A percentile compares a stretch with the other conserved stretches of the same genome.
Evolutionary conservation across 2,329 filamentous ascomycete species (phyloP).

Genomic region (Fusarium anguioides): DNA sequence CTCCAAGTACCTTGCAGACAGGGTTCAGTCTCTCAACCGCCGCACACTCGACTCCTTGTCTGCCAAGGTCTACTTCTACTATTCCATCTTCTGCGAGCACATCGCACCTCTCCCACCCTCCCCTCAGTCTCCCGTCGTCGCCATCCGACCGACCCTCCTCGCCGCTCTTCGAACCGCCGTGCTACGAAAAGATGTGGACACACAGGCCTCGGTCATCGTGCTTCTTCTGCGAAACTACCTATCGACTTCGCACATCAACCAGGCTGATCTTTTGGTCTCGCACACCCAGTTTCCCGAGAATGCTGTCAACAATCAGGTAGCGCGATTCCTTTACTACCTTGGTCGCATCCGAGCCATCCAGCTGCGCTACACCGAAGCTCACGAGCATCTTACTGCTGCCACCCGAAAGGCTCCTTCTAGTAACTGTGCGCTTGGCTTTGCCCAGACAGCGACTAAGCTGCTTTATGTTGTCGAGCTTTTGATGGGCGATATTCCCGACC

Average conservation of each 20-base stretch:
- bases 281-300: slow-evolving; percentile 95
- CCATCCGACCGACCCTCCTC: slow-evolving; percentile 86
- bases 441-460: slow-evolving; percentile 96
- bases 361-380: slow-evolving; percentile 95
- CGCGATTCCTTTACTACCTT: slow-evolving; percentile 96
- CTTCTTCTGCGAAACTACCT: slow-evolving; percentile 96
- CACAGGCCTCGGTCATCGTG: slow-evolving; percentile 96
- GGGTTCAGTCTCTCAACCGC: slow-evolving; percentile 89
- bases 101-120: slow-evolving; percentile 88
- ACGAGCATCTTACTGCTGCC: slow-evolving; percentile 91
- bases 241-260: slow-evolving; percentile 93
- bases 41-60: slow-evolving; percentile 93
- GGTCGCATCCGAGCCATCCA: slow-evolving; percentile 97
- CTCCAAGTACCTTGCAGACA: slow-evolving; percentile 83
- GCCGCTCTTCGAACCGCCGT: slow-evolving; percentile 94
- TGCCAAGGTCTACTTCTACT: slow-evolving; percentile 98
- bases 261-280: slow-evolving; percentile 94
- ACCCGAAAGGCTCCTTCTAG: slow-evolving; percentile 95
- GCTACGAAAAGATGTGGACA: slow-evolving; percentile 94
- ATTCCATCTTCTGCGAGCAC: slow-evolving; percentile 93
- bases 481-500: slow-evolving; percentile 98
- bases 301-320: slow-evolving; percentile 97
- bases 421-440: slow-evolving; percentile 90
- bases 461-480: slow-evolving; percentile 94
- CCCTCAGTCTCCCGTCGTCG: slow-evolving; percentile 85